Evolutionary conservation across 1,284 basidiomycete genomes (phyloP), one percentile per base, ranked within the genome.

Genomic region (Exobasidium cylindrosporum): DNA sequence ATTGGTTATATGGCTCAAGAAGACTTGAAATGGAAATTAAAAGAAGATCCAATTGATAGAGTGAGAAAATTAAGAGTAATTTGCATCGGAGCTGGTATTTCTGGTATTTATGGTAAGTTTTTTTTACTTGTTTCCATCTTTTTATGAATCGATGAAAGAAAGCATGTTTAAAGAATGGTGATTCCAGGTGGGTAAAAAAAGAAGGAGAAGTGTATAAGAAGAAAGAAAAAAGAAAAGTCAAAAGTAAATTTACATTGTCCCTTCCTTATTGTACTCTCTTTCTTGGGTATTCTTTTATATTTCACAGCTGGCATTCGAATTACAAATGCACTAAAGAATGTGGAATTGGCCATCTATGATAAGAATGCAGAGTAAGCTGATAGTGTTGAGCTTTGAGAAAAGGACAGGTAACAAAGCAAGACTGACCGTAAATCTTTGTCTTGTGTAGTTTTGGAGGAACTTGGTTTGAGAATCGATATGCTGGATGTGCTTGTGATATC

Each of bases 391-490:
- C 29, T 31, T 23, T 50, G 10, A 40, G 35, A 17, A 7, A 7
- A 21, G 7, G 47, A 7, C 21, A 7, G 47, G 10, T 50, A 21
- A 7, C 47, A 50, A 10, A 40, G 17, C 35, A 17, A 10, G 35
- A 40, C 35, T 40, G 35, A 10, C 17, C 35, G 7, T 17, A 7
- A 40, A 7, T 10, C 35, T 10, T 40, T 7, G 10, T 50, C 47
- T 26, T 50, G 7, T 14, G 23, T 21, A 50, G 47, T 21, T 50
- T 50, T 21, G 47, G 47, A 7, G 47, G 47, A 50, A 50, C 47
- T 7, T 50, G 47, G 47, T 50, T 50, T 21, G 47, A 50, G 21
- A 50, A 50, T 31, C 47, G 47, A 24, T 50, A 50, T 23, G 24
- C 7, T 7, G 47, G 47, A 24, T 50, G 47, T 31, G 47, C 47